These are phyloP conservation scores for Calocybe cyanea DNA, from an alignment of 768 basidiomycete species.

Conservation along the genomic window DNA sequence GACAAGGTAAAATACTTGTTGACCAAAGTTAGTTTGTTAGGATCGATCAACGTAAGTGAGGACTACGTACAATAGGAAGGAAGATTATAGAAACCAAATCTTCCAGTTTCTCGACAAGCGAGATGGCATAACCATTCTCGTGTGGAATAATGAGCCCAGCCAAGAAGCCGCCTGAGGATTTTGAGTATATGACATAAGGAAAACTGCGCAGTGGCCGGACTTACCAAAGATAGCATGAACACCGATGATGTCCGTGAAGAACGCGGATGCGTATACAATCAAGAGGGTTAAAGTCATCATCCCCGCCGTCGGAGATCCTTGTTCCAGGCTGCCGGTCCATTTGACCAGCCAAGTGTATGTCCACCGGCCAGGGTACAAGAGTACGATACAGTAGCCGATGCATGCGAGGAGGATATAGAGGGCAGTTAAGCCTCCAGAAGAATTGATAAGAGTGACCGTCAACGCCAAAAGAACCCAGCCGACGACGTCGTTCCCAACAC, in stretches of 20 bases:
- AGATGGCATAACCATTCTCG: slow-evolving; percentile 76
- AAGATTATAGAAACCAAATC: slow-evolving; percentile 79
- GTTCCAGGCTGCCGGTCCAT: slow-evolving; percentile 68
- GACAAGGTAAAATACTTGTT: slow-evolving; percentile 77
- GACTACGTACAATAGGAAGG: slow-evolving; percentile 62
- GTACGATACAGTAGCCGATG: slow-evolving; percentile 60
- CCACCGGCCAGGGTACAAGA: slow-evolving; percentile 63
- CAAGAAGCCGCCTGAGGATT: slow-evolving; percentile 64
- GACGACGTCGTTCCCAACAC: slow-evolving; percentile 72
- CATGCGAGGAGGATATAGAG: slow-evolving; percentile 75
- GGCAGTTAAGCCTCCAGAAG: slow-evolving; percentile 67
- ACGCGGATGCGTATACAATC: slow-evolving; percentile 69
- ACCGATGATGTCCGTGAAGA: slow-evolving; percentile 86
- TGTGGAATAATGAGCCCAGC: slow-evolving; percentile 82
- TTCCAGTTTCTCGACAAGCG: slow-evolving; percentile 81
- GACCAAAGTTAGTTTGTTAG: slow-evolving; percentile 11
- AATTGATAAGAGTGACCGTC: slow-evolving; percentile 81
- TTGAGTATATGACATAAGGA: slow-evolving; percentile 2
- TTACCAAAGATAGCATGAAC: slow-evolving; percentile 66
- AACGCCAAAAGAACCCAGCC: slow-evolving; percentile 85
- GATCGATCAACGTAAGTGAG: neutral
- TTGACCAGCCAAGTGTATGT: slow-evolving; percentile 64
- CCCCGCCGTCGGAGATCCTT: slow-evolving; percentile 62
- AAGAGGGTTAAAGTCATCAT: slow-evolving; percentile 83
- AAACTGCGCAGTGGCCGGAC: neutral